A percentile compares a stretch with the other conserved stretches of the same genome.
Evolutionary conservation across 2,329 filamentous ascomycete genomes (phyloP).

Genomic region (Colletotrichum acutatum): DNA sequence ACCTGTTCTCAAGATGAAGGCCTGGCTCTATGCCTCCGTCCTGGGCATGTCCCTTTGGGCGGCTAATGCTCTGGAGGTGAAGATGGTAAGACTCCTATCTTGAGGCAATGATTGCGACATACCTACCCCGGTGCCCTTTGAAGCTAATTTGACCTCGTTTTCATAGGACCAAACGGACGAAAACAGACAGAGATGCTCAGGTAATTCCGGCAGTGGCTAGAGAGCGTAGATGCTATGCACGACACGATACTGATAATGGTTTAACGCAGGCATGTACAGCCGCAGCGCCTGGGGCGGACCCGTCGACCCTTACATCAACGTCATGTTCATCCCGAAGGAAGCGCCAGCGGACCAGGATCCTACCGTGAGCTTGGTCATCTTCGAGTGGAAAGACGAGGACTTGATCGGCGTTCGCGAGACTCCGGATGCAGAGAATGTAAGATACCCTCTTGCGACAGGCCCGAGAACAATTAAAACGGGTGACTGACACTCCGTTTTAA

Average conservation of each 20-base stretch:
- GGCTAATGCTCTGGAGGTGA: conserved; percentile 66
- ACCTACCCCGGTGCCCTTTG: conserved; percentile 26
- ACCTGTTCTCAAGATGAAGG: conserved; percentile 59
- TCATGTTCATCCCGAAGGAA: conserved; percentile 77
- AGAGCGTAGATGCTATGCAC: not conserved
- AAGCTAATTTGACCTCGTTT: not conserved
- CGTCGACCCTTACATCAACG: conserved; percentile 87
- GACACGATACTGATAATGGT: not conserved
- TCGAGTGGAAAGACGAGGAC: conserved; percentile 90
- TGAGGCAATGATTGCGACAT: conserved; percentile 5
- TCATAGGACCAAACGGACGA: conserved; percentile 78
- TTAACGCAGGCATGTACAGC: conserved; percentile 86
- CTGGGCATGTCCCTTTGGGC: conserved; percentile 66
- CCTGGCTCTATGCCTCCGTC: conserved; percentile 60
- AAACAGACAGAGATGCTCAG: conserved; percentile 83
- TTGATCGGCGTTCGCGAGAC: conserved; percentile 77
- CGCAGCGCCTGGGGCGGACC: conserved; percentile 87
- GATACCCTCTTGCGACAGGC: conserved; percentile 29
- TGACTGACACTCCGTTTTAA: conserved; percentile 44
- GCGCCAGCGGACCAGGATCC: conserved; percentile 74
- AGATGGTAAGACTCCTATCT: conserved; percentile 57
- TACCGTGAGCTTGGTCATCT: conserved; percentile 86
- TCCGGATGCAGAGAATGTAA: conserved; percentile 64
- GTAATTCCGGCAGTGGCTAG: conserved; percentile 47
- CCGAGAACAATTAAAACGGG: not conserved